These are phyloP conservation scores for Kodamaea ohmeri DNA, from an alignment of 1,139 yeast genomes.

Conservation along the genomic window DNA sequence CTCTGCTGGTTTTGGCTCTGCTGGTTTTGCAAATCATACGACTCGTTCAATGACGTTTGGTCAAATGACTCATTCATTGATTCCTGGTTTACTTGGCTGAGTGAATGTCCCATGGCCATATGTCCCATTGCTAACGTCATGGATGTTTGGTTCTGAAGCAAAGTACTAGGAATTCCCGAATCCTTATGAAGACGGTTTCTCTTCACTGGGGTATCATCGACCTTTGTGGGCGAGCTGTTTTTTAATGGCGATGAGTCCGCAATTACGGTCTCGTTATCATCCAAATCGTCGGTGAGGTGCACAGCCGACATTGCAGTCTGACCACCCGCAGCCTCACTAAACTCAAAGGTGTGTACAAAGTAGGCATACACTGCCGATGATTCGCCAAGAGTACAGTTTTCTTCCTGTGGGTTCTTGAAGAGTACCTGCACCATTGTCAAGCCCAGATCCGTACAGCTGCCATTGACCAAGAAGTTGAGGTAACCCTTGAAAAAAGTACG, in stretches of 20 bases:
- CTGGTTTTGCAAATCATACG: no score
- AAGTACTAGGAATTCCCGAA: background rate
- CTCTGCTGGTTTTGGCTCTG: background rate
- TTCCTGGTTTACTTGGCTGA: no score
- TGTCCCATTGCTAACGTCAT: background rate
- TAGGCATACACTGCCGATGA: constrained; percentile 24
- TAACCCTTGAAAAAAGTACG: constrained; percentile 42
- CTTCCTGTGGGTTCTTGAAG: constrained; percentile 17
- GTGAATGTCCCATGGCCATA: background rate
- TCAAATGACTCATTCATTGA: no score
- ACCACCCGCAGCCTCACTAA: constrained; percentile 13
- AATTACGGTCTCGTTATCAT: constrained; percentile 42
- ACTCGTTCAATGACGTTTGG: no score
- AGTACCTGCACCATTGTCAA: constrained; percentile 34
- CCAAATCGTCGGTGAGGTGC: constrained; percentile 19
- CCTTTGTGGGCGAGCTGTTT: constrained; percentile 12
- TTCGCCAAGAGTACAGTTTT: constrained; percentile 10
- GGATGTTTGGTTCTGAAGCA: constrained; percentile 1
- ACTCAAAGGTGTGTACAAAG: constrained; percentile 29
- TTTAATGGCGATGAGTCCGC: constrained; percentile 40
- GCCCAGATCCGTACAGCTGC: constrained; percentile 25
- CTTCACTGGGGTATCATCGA: constrained; percentile 13
- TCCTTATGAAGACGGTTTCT: constrained; percentile 5
- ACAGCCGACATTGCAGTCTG: constrained; percentile 12
- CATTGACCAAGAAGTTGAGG: constrained; percentile 36